Evolutionary conservation across 139 green algal species (phyloP).

Genomic region (Gonium pectorale): DNA sequence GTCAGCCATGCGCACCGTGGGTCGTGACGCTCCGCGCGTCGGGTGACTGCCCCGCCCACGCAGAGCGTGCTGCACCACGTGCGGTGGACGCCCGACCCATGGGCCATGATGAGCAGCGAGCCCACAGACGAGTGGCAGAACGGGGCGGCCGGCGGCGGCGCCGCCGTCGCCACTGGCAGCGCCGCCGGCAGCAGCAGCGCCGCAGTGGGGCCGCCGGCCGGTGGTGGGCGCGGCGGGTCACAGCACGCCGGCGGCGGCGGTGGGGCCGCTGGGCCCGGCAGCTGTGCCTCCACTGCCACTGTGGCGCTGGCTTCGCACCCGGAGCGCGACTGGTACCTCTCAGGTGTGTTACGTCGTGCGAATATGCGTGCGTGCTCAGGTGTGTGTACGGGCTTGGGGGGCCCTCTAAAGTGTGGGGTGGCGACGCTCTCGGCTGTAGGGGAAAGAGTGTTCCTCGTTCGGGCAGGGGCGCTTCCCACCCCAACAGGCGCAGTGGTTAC

Average conservation of each 20-base stretch:
- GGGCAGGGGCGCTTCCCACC: no score
- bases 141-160: not conserved
- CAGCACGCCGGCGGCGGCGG: not conserved
- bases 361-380: no score
- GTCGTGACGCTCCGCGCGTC: no score
- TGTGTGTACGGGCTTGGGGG: no score
- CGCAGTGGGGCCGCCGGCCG: not conserved
- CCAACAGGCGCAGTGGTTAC: no score
- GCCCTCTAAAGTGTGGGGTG: no score
- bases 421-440: no score
- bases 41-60: not conserved
- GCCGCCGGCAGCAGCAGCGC: not conserved
- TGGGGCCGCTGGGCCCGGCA: not conserved
- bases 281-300: not conserved
- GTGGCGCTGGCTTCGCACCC: conserved; percentile 44
- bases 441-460: no score
- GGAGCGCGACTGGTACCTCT: conserved; percentile 28
- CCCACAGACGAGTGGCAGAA: not conserved
- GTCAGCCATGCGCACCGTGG: no score
- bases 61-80: conserved; percentile 52
- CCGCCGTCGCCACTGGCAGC: not conserved
- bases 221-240: not conserved
- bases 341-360: not conserved
- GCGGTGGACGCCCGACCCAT: conserved; percentile 61
- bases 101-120: conserved; percentile 44